Evolutionary conservation across 2,329 filamentous ascomycete species (phyloP).

Genomic region (Alternaria incomplexa): DNA sequence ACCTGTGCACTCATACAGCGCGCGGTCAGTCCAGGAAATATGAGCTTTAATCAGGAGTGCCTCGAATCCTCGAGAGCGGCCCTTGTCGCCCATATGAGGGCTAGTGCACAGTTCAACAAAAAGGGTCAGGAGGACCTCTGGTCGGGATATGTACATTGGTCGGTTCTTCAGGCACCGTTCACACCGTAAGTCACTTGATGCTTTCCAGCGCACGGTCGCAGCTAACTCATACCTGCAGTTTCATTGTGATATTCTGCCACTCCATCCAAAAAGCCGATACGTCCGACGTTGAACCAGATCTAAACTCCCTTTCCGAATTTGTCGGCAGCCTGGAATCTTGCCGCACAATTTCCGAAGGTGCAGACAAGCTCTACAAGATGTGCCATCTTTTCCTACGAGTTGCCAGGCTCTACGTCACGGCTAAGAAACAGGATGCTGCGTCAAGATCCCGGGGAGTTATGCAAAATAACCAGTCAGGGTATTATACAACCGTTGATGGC

Average conservation of each 20-base stretch:
- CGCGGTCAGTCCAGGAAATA: slow-evolving; percentile 39
- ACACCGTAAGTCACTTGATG: slow-evolving; percentile 43
- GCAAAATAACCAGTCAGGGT: slow-evolving; percentile 9
- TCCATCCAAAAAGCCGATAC: slow-evolving; percentile 59
- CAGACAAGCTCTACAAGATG: slow-evolving; percentile 66
- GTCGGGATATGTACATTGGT: slow-evolving; percentile 45
- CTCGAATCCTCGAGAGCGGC: slow-evolving; percentile 41
- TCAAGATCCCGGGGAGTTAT: slow-evolving; percentile 4
- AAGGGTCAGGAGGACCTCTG: slow-evolving; percentile 42
- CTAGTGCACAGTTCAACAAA: slow-evolving; percentile 38
- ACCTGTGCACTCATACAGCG: slow-evolving; percentile 42
- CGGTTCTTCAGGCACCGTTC: slow-evolving; percentile 50
- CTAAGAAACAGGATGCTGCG: slow-evolving; percentile 56
- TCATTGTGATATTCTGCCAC: slow-evolving; percentile 58
- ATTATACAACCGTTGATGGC: slow-evolving; percentile 18
- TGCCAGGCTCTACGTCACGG: slow-evolving; percentile 66
- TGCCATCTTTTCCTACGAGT: slow-evolving; percentile 68
- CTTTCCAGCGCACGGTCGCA: neutral
- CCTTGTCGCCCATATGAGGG: slow-evolving; percentile 38
- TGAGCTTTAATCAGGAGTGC: slow-evolving; percentile 39
- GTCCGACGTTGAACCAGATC: slow-evolving; percentile 62
- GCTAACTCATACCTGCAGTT: slow-evolving; percentile 24
- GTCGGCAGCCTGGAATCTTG: slow-evolving; percentile 61
- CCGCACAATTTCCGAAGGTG: slow-evolving; percentile 62
- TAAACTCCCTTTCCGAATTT: slow-evolving; percentile 63